These are phyloP conservation scores for Hypoxylon fuscum DNA, from an alignment of 495 filamentous ascomycete genomes.

Conservation along the genomic window DNA sequence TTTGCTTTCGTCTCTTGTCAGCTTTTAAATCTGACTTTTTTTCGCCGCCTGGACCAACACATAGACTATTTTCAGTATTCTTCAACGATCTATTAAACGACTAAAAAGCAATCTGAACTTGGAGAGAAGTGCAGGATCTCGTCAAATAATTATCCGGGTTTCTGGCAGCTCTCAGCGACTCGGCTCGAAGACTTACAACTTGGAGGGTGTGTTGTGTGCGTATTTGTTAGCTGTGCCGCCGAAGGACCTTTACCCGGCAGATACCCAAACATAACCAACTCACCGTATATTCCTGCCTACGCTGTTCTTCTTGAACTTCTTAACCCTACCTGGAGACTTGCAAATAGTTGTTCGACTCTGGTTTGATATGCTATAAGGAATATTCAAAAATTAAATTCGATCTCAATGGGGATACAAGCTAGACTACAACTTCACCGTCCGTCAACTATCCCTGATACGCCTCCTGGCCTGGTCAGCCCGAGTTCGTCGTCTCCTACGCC, in stretches of 20 bases:
- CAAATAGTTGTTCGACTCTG: conserved; percentile 3
- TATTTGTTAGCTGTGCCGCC: conserved; percentile 36
- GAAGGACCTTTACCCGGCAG: conserved; percentile 39
- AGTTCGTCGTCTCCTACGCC: conserved; percentile 50
- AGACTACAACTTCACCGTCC: conserved; percentile 56
- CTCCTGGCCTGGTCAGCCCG: conserved; percentile 55
- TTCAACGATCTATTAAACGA: conserved; percentile 10
- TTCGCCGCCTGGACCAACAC: conserved; percentile 26
- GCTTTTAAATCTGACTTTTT: conserved; percentile 39
- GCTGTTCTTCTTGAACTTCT: conserved; percentile 14
- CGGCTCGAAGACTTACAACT: conserved; percentile 37
- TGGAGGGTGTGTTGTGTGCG: conserved; percentile 36
- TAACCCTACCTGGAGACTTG: conserved; percentile 1
- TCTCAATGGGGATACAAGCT: conserved; percentile 61
- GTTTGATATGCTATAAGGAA: conserved; percentile 41
- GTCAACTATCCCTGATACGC: conserved; percentile 52
- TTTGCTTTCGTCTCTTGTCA: conserved; percentile 28
- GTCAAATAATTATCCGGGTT: conserved; percentile 37
- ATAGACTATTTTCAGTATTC: conserved; percentile 27
- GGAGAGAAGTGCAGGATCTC: conserved; percentile 21
- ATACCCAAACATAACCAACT: conserved; percentile 34
- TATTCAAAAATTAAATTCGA: conserved; percentile 26
- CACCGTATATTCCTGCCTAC: conserved; percentile 31
- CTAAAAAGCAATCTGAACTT: conserved; percentile 17
- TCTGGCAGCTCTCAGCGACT: conserved; percentile 37